These are phyloP conservation scores for Lepiota venenata DNA, from an alignment of 768 basidiomycete species.

Conservation along the genomic window DNA sequence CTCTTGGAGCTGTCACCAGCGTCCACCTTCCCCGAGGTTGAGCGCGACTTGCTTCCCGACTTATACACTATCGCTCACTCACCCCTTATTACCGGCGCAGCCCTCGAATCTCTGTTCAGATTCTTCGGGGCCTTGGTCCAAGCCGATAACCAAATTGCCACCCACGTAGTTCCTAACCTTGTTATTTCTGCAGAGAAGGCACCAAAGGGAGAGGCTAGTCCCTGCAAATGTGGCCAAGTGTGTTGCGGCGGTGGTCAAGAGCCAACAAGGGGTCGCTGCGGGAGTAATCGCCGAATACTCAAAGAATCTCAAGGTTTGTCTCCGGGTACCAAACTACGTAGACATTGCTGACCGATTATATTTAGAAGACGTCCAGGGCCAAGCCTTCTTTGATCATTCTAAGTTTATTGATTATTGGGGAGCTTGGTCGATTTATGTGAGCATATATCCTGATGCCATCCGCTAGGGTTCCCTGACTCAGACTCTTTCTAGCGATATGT, in stretches of 20 bases:
- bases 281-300: conserved; percentile 85
- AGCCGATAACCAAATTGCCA: conserved; percentile 80
- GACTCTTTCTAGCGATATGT: conserved; percentile 71
- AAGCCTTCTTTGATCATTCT: conserved; percentile 70
- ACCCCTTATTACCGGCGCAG: conserved; percentile 69
- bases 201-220: conserved; percentile 50
- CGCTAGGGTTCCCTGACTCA: neutral
- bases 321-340: neutral
- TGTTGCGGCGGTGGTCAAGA: conserved; percentile 78
- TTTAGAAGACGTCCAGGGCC: conserved; percentile 53
- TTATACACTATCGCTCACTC: conserved; percentile 76
- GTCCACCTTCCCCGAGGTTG: conserved; percentile 72
- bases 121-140: conserved; percentile 84
- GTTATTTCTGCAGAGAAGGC: conserved; percentile 65
- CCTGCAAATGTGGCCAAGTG: conserved; percentile 79
- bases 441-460: conserved; percentile 1
- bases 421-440: conserved; percentile 88
- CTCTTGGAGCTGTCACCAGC: conserved; percentile 66
- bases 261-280: conserved; percentile 67
- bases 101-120: conserved; percentile 75
- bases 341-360: neutral
- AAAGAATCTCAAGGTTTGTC: conserved; percentile 68
- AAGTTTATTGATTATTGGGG: conserved; percentile 86
- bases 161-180: conserved; percentile 76
- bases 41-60: conserved; percentile 60